These are phyloP conservation scores for Colletotrichum orbiculare DNA, from an alignment of 2,329 filamentous ascomycete species.

Conservation along the genomic window DNA sequence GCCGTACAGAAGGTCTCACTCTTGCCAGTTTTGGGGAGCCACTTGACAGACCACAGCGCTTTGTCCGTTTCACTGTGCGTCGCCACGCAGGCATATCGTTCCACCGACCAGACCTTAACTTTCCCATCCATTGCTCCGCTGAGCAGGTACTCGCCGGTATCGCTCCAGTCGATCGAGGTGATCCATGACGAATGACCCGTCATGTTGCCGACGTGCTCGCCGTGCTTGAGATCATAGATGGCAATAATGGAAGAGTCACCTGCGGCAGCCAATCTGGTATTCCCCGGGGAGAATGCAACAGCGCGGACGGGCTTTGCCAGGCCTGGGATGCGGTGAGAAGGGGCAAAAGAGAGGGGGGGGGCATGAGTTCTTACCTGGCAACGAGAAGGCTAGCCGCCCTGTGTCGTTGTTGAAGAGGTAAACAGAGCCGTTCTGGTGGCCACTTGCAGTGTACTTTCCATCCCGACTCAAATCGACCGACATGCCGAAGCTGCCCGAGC, in stretches of 20 bases:
- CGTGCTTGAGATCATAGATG: conserved; percentile 90
- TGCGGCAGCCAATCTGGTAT: conserved; percentile 86
- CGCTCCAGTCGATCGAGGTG: conserved; percentile 90
- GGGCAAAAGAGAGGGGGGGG: no score
- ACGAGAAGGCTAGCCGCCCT: conserved; percentile 84
- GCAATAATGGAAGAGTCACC: conserved; percentile 91
- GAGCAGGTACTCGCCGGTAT: conserved; percentile 90
- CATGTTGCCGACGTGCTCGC: conserved; percentile 91
- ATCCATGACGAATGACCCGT: conserved; percentile 87
- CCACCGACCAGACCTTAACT: conserved; percentile 94
- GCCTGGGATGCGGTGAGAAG: conserved; percentile 58
- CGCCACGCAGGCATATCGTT: conserved; percentile 84
- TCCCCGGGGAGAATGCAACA: conserved; percentile 88
- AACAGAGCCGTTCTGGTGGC: conserved; percentile 90
- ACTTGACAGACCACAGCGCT: conserved; percentile 84
- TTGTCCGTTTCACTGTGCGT: conserved; percentile 93
- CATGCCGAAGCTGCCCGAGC: conserved; percentile 88
- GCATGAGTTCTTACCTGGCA: conserved; percentile 71
- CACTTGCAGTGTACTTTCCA: conserved; percentile 87
- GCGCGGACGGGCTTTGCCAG: conserved; percentile 87
- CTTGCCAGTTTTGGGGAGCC: conserved; percentile 79
- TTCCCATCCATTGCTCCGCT: conserved; percentile 93
- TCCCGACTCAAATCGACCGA: conserved; percentile 84
- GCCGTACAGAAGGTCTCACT: conserved; percentile 82
- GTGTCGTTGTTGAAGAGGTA: conserved; percentile 97